phyloP scores from a whole-genome alignment of 768 basidiomycete genomes.

The Paxillus rubicundulus region DNA sequence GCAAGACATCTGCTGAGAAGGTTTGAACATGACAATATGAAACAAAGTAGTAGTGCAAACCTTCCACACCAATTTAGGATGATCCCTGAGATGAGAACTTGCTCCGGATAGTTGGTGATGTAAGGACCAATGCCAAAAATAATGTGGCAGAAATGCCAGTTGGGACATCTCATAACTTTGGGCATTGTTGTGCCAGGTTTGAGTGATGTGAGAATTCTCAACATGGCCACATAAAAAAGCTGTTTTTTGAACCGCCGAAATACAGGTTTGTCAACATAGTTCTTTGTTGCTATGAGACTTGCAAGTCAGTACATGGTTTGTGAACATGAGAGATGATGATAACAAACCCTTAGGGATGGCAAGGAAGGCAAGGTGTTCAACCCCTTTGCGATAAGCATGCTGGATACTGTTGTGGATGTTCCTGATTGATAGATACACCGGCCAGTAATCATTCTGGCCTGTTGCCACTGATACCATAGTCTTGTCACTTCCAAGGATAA shows the following conservation, averaged over 20 bases:
- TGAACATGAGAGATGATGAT: not conserved
- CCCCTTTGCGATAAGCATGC: constrained; percentile 5
- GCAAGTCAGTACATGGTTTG: not conserved
- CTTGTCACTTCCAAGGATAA: constrained; percentile 15
- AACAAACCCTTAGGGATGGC: constrained; percentile 29
- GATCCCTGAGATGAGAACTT: constrained; percentile 35
- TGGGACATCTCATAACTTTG: constrained; percentile 7
- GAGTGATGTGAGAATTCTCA: not conserved
- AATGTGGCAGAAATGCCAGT: not conserved
- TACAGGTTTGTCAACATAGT: not conserved
- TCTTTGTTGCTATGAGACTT: not conserved
- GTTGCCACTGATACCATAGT: no score
- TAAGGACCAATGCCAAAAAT: constrained; percentile 30
- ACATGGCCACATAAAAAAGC: no score
- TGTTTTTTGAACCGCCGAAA: constrained; percentile 32
- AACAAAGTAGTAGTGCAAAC: not conserved
- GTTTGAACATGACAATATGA: not conserved
- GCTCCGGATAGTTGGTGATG: constrained; percentile 42
- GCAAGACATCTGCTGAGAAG: not conserved
- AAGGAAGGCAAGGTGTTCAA: constrained; percentile 21
- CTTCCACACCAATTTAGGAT: constrained; percentile 35
- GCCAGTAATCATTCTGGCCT: constrained; percentile 9
- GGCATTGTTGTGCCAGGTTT: constrained; percentile 26
- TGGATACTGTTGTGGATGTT: constrained; percentile 11
- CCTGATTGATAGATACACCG: constrained; percentile 11